Evolutionary conservation across 805 yeast genomes (phyloP).

Genomic region (Tetrapisispora taiwanensis): DNA sequence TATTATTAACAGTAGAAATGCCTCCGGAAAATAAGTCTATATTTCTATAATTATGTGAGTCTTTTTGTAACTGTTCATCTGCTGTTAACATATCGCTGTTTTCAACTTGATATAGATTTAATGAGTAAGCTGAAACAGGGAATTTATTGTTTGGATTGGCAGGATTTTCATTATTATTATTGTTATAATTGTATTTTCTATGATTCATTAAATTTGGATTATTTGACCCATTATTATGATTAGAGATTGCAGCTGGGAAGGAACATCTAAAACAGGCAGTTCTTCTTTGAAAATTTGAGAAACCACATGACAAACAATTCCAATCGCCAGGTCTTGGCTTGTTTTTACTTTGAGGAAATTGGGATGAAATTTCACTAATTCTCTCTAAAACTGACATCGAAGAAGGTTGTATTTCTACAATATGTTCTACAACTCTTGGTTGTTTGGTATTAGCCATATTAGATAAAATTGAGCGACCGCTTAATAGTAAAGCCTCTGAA

Average conservation of each 20-base stretch:
- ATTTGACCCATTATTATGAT: neutral
- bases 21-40: neutral
- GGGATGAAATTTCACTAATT: slow-evolving; percentile 71
- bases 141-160: neutral
- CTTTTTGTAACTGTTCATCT: neutral
- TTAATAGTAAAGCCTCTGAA: slow-evolving; percentile 61
- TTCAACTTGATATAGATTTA: neutral
- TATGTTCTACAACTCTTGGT: slow-evolving; percentile 41
- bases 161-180: neutral
- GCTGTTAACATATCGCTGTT: neutral
- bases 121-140: neutral
- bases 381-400: slow-evolving; percentile 66
- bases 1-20: neutral
- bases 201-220: slow-evolving; percentile 7
- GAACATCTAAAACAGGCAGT: slow-evolving; percentile 91
- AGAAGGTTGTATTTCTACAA: slow-evolving; percentile 81
- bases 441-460: slow-evolving; percentile 29
- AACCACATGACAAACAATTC: slow-evolving; percentile 96
- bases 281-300: slow-evolving; percentile 87
- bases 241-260: slow-evolving; percentile 47
- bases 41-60: neutral
- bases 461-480: slow-evolving; percentile 47
- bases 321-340: slow-evolving; percentile 95
- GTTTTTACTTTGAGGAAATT: slow-evolving; percentile 78
- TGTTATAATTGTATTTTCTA: slow-evolving; percentile 8